Base-by-base conservation (phyloP, 352 stramenopile genomes). In the Pythium monospermum region DNA sequence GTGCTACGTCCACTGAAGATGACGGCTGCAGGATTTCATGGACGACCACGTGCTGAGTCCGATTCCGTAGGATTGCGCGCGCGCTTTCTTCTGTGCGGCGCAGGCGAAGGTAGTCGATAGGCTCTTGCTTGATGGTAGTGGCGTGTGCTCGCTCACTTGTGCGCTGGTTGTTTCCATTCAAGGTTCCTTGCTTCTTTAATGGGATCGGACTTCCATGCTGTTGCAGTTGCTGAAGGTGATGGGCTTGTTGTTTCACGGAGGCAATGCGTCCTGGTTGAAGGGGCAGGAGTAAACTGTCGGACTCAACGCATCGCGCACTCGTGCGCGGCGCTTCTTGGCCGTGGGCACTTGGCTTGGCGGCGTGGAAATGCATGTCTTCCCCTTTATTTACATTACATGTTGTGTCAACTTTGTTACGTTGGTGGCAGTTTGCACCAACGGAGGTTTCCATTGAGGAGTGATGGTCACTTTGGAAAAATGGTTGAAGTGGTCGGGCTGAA, bases 41-140 rank as follows among this genome's bases (percentile, higher is more conserved):
- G 3, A 59, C 64, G 3, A 82, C 68, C 0, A 68, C 57, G 51
- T 61, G 59, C 26, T 61, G 44, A 7, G 44, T 26, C 23, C 74
- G 76, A 36, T 82, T 87, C 13, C 76, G 69, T 22, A 65, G 19
- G 2, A 79, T 44, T 19, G 79, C 76, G 3, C 57, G 58, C 22
- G 61, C 69, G 55, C 76, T 87, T 15, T 74, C 62, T 38, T 83
- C 64, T 6, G 73, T 90, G 30, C 79, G 71, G 10, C 79, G 72
- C 11, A 86, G 56, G 13, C 67, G 69, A 12, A 90, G 46, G 66
- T 87, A 90, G 53, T 87, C 71, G 56, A 90, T 70, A 3, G 70
- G 66, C 42, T 86, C 75, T 0, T 65, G 64, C 0, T 30, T 47
- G 2, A 45, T 15, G 12, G 36, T n/a, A 35, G 7, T 35, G 30